Percentiles rank a stretch among this genome's conserved stretches.
phyloP scores from a whole-genome alignment of 768 basidiomycete genomes.

The Bullera alba region DNA sequence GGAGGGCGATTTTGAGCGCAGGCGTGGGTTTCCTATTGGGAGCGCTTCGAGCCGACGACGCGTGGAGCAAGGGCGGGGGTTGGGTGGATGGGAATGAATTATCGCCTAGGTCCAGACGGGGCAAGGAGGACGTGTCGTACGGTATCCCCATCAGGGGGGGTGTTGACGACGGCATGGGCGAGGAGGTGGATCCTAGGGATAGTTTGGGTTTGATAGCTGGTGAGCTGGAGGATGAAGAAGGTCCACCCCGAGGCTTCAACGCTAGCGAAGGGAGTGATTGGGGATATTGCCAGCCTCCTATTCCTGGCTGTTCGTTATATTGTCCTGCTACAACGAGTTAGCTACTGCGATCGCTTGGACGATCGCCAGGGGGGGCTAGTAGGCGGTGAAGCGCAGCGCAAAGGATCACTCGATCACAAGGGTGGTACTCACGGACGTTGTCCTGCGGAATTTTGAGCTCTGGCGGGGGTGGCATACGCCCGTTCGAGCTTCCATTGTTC shows the following conservation, averaged over 20 bases:
- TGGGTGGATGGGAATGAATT: slow-evolving; percentile 4
- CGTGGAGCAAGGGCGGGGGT: slow-evolving; percentile 23
- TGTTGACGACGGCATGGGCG: slow-evolving; percentile 14
- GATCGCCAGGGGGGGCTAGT: too few relatives aligned
- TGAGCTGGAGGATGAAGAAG: slow-evolving; percentile 11
- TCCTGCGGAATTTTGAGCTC: slow-evolving; percentile 41
- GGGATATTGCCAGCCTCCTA: slow-evolving; percentile 35
- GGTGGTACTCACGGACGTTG: slow-evolving; percentile 42
- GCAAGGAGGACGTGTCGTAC: neutral
- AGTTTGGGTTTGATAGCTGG: slow-evolving; percentile 33
- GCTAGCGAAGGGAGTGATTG: slow-evolving; percentile 17
- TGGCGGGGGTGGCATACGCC: slow-evolving; percentile 17
- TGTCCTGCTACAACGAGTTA: slow-evolving; percentile 26
- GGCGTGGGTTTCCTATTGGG: slow-evolving; percentile 6
- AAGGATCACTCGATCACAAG: neutral
- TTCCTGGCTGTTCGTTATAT: slow-evolving; percentile 36
- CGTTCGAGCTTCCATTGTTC: too few relatives aligned
- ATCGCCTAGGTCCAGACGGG: neutral
- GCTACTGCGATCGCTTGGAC: too few relatives aligned
- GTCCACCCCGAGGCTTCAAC: slow-evolving; percentile 11
- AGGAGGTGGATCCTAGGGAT: slow-evolving; percentile 27
- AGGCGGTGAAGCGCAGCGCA: neutral
- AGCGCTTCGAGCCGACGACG: slow-evolving; percentile 11
- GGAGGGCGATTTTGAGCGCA: slow-evolving; percentile 5
- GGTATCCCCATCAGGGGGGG: too few relatives aligned